These are phyloP conservation scores for Takashimella koratensis DNA, from an alignment of 1,284 basidiomycete species.

Conservation along the genomic window DNA sequence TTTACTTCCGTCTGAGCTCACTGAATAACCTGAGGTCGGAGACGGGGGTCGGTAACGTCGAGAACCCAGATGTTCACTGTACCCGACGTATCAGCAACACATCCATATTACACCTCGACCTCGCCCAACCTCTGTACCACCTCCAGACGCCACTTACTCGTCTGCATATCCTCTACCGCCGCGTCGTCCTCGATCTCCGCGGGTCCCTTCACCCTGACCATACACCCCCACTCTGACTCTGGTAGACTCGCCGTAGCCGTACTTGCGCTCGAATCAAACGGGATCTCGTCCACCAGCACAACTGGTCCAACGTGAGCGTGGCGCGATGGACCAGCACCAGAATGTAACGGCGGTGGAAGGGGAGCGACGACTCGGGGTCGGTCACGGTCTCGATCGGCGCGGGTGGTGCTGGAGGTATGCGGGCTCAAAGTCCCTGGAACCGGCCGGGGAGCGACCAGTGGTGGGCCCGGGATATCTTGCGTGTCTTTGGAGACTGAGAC, in stretches of 20 bases:
- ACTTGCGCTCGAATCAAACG: conserved; percentile 19
- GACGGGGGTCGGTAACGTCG: conserved; percentile 66
- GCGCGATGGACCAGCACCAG: conserved; percentile 7
- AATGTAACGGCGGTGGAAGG: conserved; percentile 34
- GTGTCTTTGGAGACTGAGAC: neutral
- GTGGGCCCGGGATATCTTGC: neutral
- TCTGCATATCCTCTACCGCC: conserved; percentile 19
- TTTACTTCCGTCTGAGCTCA: no score
- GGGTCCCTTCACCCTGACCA: conserved; percentile 31
- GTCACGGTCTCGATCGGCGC: conserved; percentile 2
- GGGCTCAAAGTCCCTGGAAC: neutral
- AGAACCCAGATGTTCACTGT: conserved; percentile 74
- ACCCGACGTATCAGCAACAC: conserved; percentile 8
- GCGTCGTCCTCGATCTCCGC: conserved; percentile 36
- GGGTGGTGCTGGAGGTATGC: neutral
- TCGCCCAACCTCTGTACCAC: neutral
- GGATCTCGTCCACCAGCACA: conserved; percentile 26
- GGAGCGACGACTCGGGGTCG: conserved; percentile 5
- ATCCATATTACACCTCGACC: conserved; percentile 8
- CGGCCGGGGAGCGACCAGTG: neutral
- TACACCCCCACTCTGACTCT: conserved; percentile 19
- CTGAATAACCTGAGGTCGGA: conserved; percentile 65
- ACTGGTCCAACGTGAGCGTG: conserved; percentile 15
- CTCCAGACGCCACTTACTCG: conserved; percentile 32
- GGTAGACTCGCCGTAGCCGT: conserved; percentile 14